Conservation (phyloP, 2,329 filamentous ascomycete genomes). For the Sarocladium strictum region DNA sequence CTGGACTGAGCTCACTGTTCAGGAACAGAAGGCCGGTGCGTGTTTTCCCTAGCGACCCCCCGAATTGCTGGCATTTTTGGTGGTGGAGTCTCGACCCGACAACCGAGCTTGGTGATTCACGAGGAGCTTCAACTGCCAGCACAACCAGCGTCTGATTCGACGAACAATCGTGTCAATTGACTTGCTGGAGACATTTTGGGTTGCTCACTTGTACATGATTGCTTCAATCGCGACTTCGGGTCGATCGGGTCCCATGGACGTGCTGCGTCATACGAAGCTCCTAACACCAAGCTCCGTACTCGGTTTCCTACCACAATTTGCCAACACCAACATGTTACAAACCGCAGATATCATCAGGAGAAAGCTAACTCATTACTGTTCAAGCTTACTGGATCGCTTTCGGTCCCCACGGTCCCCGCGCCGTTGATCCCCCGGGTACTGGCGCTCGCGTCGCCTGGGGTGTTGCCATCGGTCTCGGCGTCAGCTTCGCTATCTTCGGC, state of each 20-base stretch:
- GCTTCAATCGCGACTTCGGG: constrained; percentile 1
- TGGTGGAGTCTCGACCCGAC: constrained; percentile 3
- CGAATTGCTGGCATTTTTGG: constrained; percentile 8
- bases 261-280: constrained; percentile 3
- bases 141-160: not conserved
- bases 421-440: constrained; percentile 77
- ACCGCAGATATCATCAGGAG: constrained; percentile 13
- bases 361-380: constrained; percentile 11
- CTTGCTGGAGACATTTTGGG: not conserved
- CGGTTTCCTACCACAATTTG: not conserved
- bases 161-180: constrained; percentile 1
- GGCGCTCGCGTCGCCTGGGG: constrained; percentile 71
- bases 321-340: not conserved
- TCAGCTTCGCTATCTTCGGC: constrained; percentile 66
- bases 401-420: constrained; percentile 89
- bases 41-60: constrained; percentile 23
- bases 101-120: constrained; percentile 6
- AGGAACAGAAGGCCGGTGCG: constrained; percentile 99
- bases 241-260: not conserved
- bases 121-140: not conserved
- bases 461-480: constrained; percentile 60
- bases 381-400: constrained; percentile 99
- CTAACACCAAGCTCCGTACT: not conserved
- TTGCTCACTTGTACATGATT: not conserved
- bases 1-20: constrained; percentile 90